These are phyloP conservation scores for Apiospora hydei DNA, from an alignment of 2,329 filamentous ascomycete species.

Conservation along the genomic window DNA sequence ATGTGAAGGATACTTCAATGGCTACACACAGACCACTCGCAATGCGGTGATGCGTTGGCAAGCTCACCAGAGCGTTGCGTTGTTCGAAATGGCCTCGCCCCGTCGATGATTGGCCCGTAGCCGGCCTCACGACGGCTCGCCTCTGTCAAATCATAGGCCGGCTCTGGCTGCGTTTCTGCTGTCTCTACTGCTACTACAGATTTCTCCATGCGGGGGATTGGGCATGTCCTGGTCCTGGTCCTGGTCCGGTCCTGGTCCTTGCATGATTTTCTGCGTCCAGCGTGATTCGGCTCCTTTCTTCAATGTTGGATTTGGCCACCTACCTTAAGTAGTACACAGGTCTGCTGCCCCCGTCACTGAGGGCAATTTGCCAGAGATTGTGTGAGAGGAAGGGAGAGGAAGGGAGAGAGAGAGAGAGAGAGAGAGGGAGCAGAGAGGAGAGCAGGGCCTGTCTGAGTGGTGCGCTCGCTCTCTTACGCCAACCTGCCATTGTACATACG, in stretches of 20 bases:
- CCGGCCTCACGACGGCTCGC: slow-evolving; percentile 19
- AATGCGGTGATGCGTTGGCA: slow-evolving; percentile 27
- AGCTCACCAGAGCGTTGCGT: slow-evolving; percentile 23
- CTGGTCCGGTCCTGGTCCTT: slow-evolving; percentile 8
- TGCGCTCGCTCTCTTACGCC: slow-evolving; percentile 5
- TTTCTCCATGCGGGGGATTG: slow-evolving; percentile 13
- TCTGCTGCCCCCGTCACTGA: neutral
- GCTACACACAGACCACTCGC: slow-evolving; percentile 26
- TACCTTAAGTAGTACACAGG: neutral
- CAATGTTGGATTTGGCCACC: too few relatives aligned
- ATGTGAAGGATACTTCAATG: slow-evolving; percentile 23
- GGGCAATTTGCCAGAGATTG: neutral
- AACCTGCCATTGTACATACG: neutral
- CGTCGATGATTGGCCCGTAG: slow-evolving; percentile 21
- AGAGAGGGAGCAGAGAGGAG: neutral
- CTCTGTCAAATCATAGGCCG: slow-evolving; percentile 22
- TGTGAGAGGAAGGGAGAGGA: too few relatives aligned
- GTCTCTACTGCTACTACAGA: slow-evolving; percentile 18
- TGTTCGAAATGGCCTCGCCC: slow-evolving; percentile 23
- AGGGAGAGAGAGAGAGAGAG: neutral
- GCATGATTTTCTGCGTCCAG: slow-evolving; percentile 5
- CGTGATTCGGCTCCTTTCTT: neutral
- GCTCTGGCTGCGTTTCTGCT: slow-evolving; percentile 6
- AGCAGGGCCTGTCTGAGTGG: neutral
- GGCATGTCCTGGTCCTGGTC: slow-evolving; percentile 12